Percentiles rank a stretch among this genome's conserved stretches.
These are phyloP conservation scores for Talaromyces sp. DNA, from an alignment of 2,329 filamentous ascomycete genomes.

Conservation along the genomic window DNA sequence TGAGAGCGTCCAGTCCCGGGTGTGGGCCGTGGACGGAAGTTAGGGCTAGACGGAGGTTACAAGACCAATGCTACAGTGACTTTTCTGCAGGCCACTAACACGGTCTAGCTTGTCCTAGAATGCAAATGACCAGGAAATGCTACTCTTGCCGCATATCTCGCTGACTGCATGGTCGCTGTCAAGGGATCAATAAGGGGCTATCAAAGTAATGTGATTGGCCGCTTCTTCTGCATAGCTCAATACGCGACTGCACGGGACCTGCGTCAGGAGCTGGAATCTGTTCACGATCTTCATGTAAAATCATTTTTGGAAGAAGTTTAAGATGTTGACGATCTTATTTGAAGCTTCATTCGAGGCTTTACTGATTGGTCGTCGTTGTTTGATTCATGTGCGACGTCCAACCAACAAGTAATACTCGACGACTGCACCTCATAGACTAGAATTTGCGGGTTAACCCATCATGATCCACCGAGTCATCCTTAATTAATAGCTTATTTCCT, in stretches of 20 bases:
- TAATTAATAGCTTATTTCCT: neutral
- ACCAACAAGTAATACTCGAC: neutral
- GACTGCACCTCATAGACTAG: neutral
- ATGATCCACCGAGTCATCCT: neutral
- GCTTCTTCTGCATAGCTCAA: neutral
- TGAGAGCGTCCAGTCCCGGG: neutral
- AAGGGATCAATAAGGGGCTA: neutral
- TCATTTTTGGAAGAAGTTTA: neutral
- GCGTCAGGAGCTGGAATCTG: neutral
- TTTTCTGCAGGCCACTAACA: slow-evolving; percentile 9
- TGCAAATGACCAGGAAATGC: neutral
- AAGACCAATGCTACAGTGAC: slow-evolving; percentile 16
- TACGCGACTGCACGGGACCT: neutral
- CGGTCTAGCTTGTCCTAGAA: neutral
- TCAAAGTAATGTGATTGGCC: neutral
- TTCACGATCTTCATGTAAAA: neutral
- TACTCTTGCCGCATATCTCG: neutral
- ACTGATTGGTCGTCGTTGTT: neutral
- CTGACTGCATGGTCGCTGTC: neutral
- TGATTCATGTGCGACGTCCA: neutral
- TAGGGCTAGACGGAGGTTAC: slow-evolving; percentile 16
- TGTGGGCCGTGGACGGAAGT: slow-evolving; percentile 6
- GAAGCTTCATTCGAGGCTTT: neutral
- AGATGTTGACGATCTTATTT: neutral
- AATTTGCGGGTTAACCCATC: neutral